A percentile compares a stretch with the other conserved stretches of the same genome.
Evolutionary conservation across 2,329 filamentous ascomycete species (phyloP).

Genomic region (Verticillium nonalfalfae): DNA sequence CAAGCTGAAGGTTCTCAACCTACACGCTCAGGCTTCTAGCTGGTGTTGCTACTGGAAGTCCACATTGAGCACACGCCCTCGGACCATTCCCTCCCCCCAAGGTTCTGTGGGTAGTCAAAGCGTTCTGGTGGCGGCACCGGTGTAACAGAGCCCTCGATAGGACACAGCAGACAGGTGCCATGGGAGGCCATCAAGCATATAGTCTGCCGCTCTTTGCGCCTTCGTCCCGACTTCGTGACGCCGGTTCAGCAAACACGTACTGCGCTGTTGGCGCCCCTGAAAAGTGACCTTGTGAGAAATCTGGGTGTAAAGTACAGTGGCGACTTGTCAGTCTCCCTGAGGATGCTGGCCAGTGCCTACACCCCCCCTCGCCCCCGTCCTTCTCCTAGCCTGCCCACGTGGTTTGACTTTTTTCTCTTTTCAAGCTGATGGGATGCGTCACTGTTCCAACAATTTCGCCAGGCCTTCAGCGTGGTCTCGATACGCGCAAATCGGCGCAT

Average conservation of each 20-base stretch:
- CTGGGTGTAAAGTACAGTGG: neutral
- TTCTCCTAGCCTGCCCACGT: no score
- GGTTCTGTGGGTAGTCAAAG: neutral
- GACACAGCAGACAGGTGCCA: neutral
- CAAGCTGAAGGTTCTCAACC: neutral
- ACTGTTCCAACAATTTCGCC: no score
- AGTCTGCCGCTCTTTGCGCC: neutral
- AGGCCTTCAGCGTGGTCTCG: no score
- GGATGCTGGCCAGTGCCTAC: no score
- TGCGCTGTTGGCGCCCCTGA: neutral
- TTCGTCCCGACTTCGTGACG: neutral
- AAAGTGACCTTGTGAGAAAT: neutral
- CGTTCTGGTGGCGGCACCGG: neutral
- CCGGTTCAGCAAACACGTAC: neutral
- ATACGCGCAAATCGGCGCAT: no score
- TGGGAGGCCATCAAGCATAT: neutral
- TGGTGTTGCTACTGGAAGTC: neutral
- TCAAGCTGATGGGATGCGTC: no score
- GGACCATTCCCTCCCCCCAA: no score
- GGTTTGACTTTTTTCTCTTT: no score
- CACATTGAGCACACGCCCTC: no score
- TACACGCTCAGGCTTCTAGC: neutral
- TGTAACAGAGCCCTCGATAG: neutral
- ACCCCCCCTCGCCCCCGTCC: no score
- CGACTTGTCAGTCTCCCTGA: no score